Base-by-base conservation (phyloP, 805 yeast species). In the Danielozyma ontarioensis region DNA sequence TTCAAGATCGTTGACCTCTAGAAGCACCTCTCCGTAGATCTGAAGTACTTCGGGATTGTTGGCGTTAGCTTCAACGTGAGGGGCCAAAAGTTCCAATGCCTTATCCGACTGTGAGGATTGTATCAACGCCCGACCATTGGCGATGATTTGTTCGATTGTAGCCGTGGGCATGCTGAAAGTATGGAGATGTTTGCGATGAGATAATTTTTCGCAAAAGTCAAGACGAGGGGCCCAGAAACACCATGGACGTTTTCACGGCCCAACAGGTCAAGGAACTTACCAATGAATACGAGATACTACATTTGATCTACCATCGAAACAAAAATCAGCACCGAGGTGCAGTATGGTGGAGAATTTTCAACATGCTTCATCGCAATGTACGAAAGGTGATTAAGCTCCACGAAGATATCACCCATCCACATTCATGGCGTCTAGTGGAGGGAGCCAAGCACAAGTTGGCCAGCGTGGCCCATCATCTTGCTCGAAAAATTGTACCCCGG, bases 1-100 rank as follows among this genome's bases (percentile, higher is more conserved):
- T 39, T 86, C 94, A 33, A 89, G 75, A 42, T 83, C 78, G 36
- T 93, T 89, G 33, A 68, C 68, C 53, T 93, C 98, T 32, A 90
- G 66, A 35, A 82, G 74, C 3, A 81, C 72, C 54, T 89, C 96
- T 6, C 93, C 95, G 29, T 77, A 70, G 4, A 72, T 45, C 47
- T 80, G 81, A 32, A 80, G 61, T 26, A 79, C 69, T 34, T 63
- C 63, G 2, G 70, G 57, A 22, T 62, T 50, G 31, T 62, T 61
- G n/a, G 59, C 51, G 13, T 55, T 42, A 8, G 41, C 45, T n/a
- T 48, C 42, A 13, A 53, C 40, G 15, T 62, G 57, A 0, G 69
- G 64, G n/a, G 65, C 48, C 22, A 81, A 59, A 13, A 70, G 41
- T 19, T 63, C 62, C 25, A 81, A 56, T 2, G 85, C 81, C 37